Conservation (phyloP, 441 rosid genomes). For the Euphorbia corollata region DNA sequence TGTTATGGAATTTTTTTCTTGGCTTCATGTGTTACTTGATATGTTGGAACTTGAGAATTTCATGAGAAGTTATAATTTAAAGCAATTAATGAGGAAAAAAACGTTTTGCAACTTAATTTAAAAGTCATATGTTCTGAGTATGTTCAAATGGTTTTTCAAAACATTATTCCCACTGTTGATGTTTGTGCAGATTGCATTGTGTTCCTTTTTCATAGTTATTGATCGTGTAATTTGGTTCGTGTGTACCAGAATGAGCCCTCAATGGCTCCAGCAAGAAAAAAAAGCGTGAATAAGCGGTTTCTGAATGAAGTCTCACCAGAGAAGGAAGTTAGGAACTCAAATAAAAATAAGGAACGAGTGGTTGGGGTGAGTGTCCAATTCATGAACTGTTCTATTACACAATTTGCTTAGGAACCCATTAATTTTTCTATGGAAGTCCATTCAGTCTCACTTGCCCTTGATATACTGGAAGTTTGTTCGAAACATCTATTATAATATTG, state of each 20-base stretch:
- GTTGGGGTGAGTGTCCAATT: conserved; percentile 39
- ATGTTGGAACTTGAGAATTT: conserved; percentile 5
- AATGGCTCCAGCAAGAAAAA: conserved; percentile 78
- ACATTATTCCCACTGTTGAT: not conserved
- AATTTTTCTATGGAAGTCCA: not conserved
- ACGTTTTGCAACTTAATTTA: not conserved
- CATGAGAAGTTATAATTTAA: not conserved
- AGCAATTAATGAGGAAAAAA: not conserved
- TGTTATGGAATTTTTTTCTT: not conserved
- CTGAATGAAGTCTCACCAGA: conserved; percentile 57
- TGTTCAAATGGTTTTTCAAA: not conserved
- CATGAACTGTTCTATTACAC: not conserved
- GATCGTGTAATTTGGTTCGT: conserved; percentile 8
- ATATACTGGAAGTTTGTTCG: not conserved
- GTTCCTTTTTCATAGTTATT: conserved; percentile 8
- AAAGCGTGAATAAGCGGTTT: conserved; percentile 62
- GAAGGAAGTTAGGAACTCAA: conserved; percentile 40
- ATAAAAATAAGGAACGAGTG: conserved; percentile 36
- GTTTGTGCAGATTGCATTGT: not conserved
- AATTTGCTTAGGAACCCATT: not conserved
- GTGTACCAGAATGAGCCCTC: conserved; percentile 23
- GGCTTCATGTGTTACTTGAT: not conserved
- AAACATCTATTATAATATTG: not conserved
- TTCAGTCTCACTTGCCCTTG: not conserved
- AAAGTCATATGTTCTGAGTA: not conserved